These are phyloP conservation scores for Oryza glumipatula DNA, from an alignment of 176 grass and related monocot species.

Conservation along the genomic window DNA sequence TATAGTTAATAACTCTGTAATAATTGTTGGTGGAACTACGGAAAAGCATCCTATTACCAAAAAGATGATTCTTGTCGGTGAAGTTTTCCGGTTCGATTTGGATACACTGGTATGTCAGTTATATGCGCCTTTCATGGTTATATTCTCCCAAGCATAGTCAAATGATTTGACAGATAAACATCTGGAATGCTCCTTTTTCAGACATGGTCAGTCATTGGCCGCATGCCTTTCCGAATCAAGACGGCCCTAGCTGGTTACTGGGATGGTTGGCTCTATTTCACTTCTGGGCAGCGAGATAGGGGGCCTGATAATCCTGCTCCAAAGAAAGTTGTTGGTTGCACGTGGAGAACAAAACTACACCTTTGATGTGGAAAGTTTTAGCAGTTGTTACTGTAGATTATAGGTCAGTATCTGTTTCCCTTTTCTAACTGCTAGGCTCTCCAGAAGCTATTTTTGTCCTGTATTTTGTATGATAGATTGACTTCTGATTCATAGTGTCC, in stretches of 20 bases:
- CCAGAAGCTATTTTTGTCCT: constrained; percentile 25
- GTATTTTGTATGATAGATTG: constrained; percentile 11
- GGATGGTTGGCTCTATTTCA: constrained; percentile 86
- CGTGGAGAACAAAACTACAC: constrained; percentile 69
- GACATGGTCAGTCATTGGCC: constrained; percentile 79
- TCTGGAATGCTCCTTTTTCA: constrained; percentile 30
- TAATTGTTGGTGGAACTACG: constrained; percentile 79
- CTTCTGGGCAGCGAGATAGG: constrained; percentile 81
- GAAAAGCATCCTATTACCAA: constrained; percentile 90
- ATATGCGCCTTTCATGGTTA: background rate
- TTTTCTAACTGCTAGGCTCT: constrained; percentile 19
- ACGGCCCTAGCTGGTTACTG: constrained; percentile 77
- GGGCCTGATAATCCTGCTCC: constrained; percentile 77
- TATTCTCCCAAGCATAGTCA: background rate
- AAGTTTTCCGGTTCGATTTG: constrained; percentile 79
- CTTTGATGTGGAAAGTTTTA: constrained; percentile 33
- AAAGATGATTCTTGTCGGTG: constrained; percentile 92
- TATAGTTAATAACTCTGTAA: constrained; percentile 72
- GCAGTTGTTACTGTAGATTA: constrained; percentile 12
- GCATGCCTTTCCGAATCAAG: constrained; percentile 86
- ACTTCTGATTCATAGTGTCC: background rate
- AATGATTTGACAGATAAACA: background rate
- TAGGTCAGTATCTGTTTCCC: background rate
- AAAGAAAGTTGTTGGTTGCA: constrained; percentile 76
- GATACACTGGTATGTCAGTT: constrained; percentile 56